phyloP scores from a whole-genome alignment of 2,329 filamentous ascomycete species.

The Sphaerulina vaccinii region DNA sequence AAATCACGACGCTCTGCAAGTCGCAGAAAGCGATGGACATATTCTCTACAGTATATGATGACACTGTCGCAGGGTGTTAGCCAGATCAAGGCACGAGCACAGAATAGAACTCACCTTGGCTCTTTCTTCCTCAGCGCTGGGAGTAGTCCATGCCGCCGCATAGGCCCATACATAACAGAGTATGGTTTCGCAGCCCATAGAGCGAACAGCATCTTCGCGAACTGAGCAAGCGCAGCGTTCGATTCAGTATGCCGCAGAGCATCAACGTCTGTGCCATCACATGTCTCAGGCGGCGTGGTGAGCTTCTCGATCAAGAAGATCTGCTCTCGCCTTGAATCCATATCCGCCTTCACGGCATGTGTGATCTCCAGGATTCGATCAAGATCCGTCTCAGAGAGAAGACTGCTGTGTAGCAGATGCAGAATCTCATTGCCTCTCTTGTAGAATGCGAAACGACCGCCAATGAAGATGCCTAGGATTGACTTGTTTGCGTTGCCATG shows the following conservation, averaged over 20 bases:
- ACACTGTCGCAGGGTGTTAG: slow-evolving; percentile 20
- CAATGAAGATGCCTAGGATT: slow-evolving; percentile 26
- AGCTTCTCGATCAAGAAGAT: slow-evolving; percentile 20
- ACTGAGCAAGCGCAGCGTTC: slow-evolving; percentile 23
- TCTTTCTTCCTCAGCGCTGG: slow-evolving; percentile 22
- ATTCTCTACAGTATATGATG: slow-evolving; percentile 25
- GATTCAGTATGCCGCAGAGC: slow-evolving; percentile 25
- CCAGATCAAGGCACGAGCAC: neutral
- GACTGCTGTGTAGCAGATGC: slow-evolving; percentile 24
- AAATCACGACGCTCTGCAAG: slow-evolving; percentile 26
- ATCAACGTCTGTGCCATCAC: slow-evolving; percentile 22
- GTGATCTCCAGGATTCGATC: slow-evolving; percentile 25
- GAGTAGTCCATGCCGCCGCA: slow-evolving; percentile 22
- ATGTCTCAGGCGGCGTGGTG: slow-evolving; percentile 13
- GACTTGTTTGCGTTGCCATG: slow-evolving; percentile 27
- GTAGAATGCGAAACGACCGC: slow-evolving; percentile 26
- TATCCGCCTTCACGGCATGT: slow-evolving; percentile 20
- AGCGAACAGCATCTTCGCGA: slow-evolving; percentile 25
- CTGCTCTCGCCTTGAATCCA: slow-evolving; percentile 21
- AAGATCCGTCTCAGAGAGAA: slow-evolving; percentile 20
- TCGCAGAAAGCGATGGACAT: slow-evolving; percentile 26
- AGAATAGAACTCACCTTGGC: slow-evolving; percentile 18
- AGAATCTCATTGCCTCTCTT: slow-evolving; percentile 25
- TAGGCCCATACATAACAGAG: slow-evolving; percentile 28
- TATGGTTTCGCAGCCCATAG: slow-evolving; percentile 28